These are phyloP conservation scores for Xerophyta viscosa DNA, from an alignment of 106 monocot genomes.

Conservation along the genomic window DNA sequence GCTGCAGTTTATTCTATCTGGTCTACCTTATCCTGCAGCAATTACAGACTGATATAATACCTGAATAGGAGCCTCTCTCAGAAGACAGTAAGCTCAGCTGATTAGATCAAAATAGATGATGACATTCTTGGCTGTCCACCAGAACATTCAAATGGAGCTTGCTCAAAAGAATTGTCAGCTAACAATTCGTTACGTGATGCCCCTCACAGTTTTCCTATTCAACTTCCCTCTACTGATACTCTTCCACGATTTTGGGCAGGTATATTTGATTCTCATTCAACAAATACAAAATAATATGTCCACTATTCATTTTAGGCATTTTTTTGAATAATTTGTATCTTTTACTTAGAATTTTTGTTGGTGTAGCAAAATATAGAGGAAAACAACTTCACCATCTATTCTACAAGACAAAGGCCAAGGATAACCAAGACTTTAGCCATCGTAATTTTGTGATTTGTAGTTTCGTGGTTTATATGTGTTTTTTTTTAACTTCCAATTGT, in stretches of 20 bases:
- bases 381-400: conserved; percentile 85
- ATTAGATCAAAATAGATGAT: conserved; percentile 20
- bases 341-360: neutral
- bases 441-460: conserved; percentile 15
- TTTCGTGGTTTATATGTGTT: neutral
- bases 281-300: neutral
- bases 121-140: neutral
- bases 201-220: conserved; percentile 6
- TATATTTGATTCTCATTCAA: neutral
- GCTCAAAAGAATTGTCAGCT: conserved; percentile 22
- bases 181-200: conserved; percentile 14
- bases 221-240: conserved; percentile 2
- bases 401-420: conserved; percentile 86
- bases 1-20: no score
- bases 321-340: neutral
- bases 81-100: conserved; percentile 11
- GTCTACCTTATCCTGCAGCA: no score
- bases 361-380: conserved; percentile 87
- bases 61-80: conserved; percentile 1
- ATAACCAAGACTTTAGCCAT: conserved; percentile 65
- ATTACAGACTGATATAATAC: conserved; percentile 6
- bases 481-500: neutral
- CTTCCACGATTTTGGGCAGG: conserved; percentile 41
- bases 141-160: conserved; percentile 11
- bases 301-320: neutral